Base-by-base conservation (phyloP, 169 alveolate genomes). In the Pseudocohnilembus persalinus region DNA sequence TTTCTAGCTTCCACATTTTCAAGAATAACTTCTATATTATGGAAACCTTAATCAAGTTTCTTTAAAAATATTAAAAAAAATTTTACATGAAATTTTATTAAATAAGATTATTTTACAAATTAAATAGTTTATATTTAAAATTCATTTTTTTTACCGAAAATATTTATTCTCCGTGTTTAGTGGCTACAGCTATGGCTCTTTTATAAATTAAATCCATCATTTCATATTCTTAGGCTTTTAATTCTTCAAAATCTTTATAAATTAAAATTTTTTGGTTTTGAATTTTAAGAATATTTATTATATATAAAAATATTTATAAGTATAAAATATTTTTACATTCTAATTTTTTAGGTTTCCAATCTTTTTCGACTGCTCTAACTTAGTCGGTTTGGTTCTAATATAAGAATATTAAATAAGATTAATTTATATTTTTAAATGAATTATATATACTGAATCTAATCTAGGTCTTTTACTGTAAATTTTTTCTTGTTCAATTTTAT, bases 161-260 rank as follows among this genome's bases (percentile, higher is more conserved):
- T 1, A 85, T 85, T 77, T 83, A 78, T 31, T 81, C 90, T 35
- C 35, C 87, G 65, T 77, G 64, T 74, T 86, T 86, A 73, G 63
- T 29, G 73, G 83, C 68, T 30, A 80, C 80, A 32, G 49, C 31
- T 30, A 30, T 74, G 75, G 87, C 80, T 81, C 81, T 86, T 63
- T 82, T 86, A 81, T 81, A 81, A 30, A 86, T 85, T 74, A 86
- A 86, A 35, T 74, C 80, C 83, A 80, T 86, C 90, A 86, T 86
- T 75, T 86, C 90, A 74, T 74, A 80, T 32, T 86, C 84, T 77
- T 86, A 76, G 32, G 65, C 78, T 65, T 75, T 73, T 24, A 80
- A 31, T 30, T 81, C 63, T 6, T 74, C 83, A 35, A 86, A 75
- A 75, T 85, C 83, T 74, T n/a, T n/a, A n/a, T n/a, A n/a, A 35